phyloP scores from a whole-genome alignment of 2,329 filamentous ascomycete genomes.

The Lasiodiplodia citricola region DNA sequence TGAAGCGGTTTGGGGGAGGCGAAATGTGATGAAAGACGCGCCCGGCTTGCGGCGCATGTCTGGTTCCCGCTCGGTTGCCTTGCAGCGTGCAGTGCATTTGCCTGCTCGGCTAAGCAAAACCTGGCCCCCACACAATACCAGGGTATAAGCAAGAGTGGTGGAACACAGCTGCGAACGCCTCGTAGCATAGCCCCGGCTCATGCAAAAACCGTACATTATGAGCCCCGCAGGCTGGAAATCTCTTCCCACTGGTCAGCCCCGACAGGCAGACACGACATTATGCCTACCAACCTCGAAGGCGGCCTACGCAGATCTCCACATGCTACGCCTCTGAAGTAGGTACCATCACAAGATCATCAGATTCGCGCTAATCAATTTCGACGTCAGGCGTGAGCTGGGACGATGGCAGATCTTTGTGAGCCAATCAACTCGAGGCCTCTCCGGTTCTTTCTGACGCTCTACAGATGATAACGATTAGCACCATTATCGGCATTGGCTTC shows the following conservation, averaged over 20 bases:
- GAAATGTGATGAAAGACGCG: neutral
- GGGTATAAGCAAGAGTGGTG: neutral
- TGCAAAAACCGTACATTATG: neutral
- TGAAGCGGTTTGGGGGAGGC: neutral
- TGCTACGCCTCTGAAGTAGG: slow-evolving; percentile 5
- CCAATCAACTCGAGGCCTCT: neutral
- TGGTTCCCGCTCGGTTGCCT: neutral
- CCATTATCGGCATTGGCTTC: slow-evolving; percentile 41
- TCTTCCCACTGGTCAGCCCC: neutral
- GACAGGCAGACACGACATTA: neutral
- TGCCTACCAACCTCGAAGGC: neutral
- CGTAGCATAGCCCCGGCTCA: neutral
- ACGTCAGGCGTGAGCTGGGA: slow-evolving; percentile 17
- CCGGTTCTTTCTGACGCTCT: neutral
- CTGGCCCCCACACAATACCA: neutral
- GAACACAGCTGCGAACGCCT: neutral
- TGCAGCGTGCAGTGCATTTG: neutral
- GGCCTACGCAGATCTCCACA: neutral
- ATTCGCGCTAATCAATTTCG: neutral
- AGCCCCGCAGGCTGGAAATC: neutral
- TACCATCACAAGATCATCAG: neutral
- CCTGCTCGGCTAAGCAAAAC: neutral
- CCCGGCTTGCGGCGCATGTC: neutral
- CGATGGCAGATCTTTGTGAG: slow-evolving; percentile 27
- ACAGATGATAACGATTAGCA: slow-evolving; percentile 46